Evolutionary conservation across 2,329 filamentous ascomycete species (phyloP).

Genomic region (Sclerotinia sclerotiorum): DNA sequence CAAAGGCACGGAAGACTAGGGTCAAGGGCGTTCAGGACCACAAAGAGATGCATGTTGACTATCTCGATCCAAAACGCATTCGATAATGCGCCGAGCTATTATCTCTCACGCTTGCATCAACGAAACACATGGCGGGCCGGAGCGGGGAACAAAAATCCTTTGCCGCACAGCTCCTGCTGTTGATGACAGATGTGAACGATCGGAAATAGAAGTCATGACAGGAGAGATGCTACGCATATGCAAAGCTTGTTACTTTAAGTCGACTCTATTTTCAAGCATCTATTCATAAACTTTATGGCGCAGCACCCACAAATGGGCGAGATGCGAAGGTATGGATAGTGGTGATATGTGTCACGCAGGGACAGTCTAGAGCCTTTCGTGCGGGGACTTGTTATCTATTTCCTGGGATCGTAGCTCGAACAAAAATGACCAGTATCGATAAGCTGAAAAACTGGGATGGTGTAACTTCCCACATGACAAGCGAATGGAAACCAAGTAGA

Average conservation of each 20-base stretch:
- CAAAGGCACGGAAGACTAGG: background rate
- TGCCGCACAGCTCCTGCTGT: background rate
- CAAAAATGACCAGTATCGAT: background rate
- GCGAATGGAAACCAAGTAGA: background rate
- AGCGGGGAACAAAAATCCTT: background rate
- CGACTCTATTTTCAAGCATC: background rate
- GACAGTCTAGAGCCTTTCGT: background rate
- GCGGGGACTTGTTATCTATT: background rate
- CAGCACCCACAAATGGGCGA: background rate
- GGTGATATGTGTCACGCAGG: background rate
- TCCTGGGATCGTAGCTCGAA: background rate
- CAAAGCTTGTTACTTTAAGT: background rate
- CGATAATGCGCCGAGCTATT: background rate
- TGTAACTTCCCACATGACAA: slow-evolving; percentile 16
- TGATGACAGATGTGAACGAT: background rate
- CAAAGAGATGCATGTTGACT: slow-evolving; percentile 14
- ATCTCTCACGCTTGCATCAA: background rate
- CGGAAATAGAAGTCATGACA: background rate
- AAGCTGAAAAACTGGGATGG: background rate
- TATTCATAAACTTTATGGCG: background rate
- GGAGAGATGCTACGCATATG: background rate
- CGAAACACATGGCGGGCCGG: background rate
- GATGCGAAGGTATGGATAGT: background rate
- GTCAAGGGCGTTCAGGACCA: slow-evolving; percentile 2
- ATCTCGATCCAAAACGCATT: slow-evolving; percentile 1